Base-by-base conservation (phyloP, 73 alveolate species). In the Blepharisma stoltei region DNA sequence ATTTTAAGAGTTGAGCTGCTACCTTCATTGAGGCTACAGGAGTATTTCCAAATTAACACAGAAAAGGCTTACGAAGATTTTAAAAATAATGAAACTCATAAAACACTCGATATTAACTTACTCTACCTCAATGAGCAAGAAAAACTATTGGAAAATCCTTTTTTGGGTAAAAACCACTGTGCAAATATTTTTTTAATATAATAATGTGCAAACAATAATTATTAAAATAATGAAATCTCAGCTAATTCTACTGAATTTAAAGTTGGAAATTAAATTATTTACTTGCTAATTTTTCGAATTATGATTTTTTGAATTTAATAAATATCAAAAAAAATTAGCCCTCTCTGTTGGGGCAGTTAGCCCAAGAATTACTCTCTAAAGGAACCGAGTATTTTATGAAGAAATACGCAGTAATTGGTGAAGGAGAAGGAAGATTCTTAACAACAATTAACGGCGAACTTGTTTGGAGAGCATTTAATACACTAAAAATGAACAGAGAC, bases 41-140 rank as follows among this genome's bases (percentile, higher is more conserved):
- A 88, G 66, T 88, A 54, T 77, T 88, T 80, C 76, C 32, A 71
- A 69, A 53, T 80, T 21, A 88, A 88, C 45, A 41, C 67, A 23
- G 78, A 78, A 5, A 46, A 54, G 27, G 65, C 27, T n/a, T 38
- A 14, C 32, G 6, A 25, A 69, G 45, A 69, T 7, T 69, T 69
- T 44, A 1, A 2, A 18, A 7, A 9, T 9, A 43, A n/a, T 11
- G 27, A 7, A 1, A 53, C 11, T 1, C 32, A n/a, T 9, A 25
- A 23, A 3, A 53, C 11, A 69, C 38, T 60, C 0, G 45, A 60
- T 9, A 60, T 9, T 43, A 69, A 69, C n/a, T n/a, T 11, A n/a
- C n/a, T n/a, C n/a, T n/a, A n/a, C n/a, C n/a, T n/a, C n/a, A n/a
- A n/a, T n/a, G n/a, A n/a, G n/a, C n/a, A n/a, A n/a, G n/a, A n/a